phyloP scores from a whole-genome alignment of 805 yeast genomes.

The Saccharomycopsis synnaedendra region DNA sequence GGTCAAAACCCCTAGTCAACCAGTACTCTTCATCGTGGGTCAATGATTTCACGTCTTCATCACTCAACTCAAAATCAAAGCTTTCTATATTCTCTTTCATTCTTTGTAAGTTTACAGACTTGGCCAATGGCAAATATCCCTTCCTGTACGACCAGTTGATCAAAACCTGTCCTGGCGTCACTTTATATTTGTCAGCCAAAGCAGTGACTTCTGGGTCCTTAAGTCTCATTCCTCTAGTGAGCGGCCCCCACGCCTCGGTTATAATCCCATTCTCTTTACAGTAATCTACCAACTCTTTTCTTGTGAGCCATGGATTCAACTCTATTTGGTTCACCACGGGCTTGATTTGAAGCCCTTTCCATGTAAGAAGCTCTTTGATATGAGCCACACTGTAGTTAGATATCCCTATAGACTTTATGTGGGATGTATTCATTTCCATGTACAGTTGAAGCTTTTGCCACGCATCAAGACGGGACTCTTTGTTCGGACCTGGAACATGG shows the following conservation, averaged over 20 bases:
- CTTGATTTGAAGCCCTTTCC: constrained; percentile 35
- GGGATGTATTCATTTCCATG: constrained; percentile 33
- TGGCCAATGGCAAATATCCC: constrained; percentile 46
- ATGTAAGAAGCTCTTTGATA: constrained; percentile 42
- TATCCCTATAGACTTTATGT: constrained; percentile 59
- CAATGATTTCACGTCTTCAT: constrained; percentile 26
- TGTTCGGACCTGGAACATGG: constrained; percentile 46
- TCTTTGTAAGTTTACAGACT: constrained; percentile 28
- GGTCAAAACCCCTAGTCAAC: constrained; percentile 24
- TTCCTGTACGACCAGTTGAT: constrained; percentile 48
- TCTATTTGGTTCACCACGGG: constrained; percentile 49
- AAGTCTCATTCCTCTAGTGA: constrained; percentile 41
- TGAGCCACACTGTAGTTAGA: constrained; percentile 59
- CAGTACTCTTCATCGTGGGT: constrained; percentile 24
- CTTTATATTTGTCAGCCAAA: constrained; percentile 90
- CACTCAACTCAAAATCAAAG: constrained; percentile 30
- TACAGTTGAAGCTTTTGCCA: constrained; percentile 67
- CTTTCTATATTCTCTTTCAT: constrained; percentile 31
- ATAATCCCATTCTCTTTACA: constrained; percentile 34
- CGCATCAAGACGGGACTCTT: constrained; percentile 38
- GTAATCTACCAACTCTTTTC: constrained; percentile 31
- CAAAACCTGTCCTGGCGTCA: constrained; percentile 38
- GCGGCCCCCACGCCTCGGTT: constrained; percentile 54
- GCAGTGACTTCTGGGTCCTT: constrained; percentile 65
- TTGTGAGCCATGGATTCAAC: constrained; percentile 39